phyloP scores from a whole-genome alignment of 179 eudicot species.

The Spinacia oleracea region DNA sequence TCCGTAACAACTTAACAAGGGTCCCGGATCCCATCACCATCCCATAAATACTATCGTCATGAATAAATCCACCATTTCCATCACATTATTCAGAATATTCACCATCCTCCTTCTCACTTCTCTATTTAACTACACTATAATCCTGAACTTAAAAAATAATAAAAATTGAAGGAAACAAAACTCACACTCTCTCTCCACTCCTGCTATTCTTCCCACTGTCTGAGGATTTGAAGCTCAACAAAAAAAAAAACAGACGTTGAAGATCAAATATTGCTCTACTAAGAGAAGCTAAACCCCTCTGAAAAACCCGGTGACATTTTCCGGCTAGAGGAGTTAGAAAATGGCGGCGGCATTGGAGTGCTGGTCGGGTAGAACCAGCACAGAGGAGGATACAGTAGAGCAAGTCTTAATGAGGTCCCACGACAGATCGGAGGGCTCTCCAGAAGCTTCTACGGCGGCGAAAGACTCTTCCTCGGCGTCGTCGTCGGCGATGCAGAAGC shows the following conservation, averaged over 20 bases:
- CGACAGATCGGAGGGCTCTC: conserved; percentile 68
- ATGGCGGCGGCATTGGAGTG: conserved; percentile 95
- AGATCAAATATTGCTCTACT: too few relatives aligned
- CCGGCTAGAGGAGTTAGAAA: neutral
- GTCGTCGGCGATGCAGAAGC: conserved; percentile 65
- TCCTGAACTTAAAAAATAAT: too few relatives aligned
- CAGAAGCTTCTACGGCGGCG: conserved; percentile 26
- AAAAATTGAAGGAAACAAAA: neutral
- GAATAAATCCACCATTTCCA: neutral
- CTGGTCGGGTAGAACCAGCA: conserved; percentile 82
- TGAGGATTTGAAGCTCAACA: too few relatives aligned
- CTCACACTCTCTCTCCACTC: neutral
- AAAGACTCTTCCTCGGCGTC: conserved; percentile 48
- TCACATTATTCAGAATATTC: neutral
- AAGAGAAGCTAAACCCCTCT: neutral
- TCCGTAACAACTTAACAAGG: neutral
- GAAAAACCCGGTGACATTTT: neutral
- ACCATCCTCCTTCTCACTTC: neutral
- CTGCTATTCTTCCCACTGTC: neutral
- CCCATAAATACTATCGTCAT: neutral
- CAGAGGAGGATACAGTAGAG: conserved; percentile 81
- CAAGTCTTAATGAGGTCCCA: conserved; percentile 73
- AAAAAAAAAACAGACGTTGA: too few relatives aligned
- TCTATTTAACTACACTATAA: too few relatives aligned
- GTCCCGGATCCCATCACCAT: too few relatives aligned